Evolutionary conservation across 2,329 filamentous ascomycete genomes (phyloP).

Genomic region (Aspergillus sp.): DNA sequence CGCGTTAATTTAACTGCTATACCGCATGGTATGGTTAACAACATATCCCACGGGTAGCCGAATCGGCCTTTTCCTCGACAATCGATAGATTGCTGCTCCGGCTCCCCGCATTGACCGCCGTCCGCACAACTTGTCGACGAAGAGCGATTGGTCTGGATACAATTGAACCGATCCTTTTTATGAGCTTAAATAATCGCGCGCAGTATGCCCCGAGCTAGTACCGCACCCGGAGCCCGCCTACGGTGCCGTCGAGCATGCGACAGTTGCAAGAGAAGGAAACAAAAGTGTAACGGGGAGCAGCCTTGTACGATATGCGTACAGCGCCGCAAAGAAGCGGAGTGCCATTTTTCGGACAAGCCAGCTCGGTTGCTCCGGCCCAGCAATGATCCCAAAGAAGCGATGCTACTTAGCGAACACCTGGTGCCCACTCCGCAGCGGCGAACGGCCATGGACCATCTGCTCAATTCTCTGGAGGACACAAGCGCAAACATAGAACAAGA

Average conservation of each 20-base stretch:
- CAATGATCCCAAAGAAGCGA: constrained; percentile 27
- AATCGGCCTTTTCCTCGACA: no score
- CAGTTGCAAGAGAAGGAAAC: constrained; percentile 49
- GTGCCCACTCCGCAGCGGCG: constrained; percentile 30
- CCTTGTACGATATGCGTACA: constrained; percentile 53
- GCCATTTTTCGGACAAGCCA: constrained; percentile 40
- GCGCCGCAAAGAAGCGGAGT: constrained; percentile 43
- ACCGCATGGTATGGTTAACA: no score
- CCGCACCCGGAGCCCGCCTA: constrained; percentile 30
- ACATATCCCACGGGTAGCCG: no score
- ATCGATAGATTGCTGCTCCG: background rate
- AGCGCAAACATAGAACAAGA: constrained; percentile 31
- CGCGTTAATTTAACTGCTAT: no score
- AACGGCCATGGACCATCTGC: constrained; percentile 35
- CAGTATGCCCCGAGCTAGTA: constrained; percentile 34
- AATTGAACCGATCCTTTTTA: background rate
- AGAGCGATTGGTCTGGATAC: background rate
- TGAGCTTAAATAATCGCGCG: no score
- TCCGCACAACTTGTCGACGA: background rate
- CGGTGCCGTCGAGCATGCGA: constrained; percentile 44
- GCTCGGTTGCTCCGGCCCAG: constrained; percentile 34
- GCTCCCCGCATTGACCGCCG: background rate
- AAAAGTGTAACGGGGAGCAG: constrained; percentile 53
- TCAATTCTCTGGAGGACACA: constrained; percentile 34
- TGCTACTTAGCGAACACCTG: constrained; percentile 34